phyloP scores from a whole-genome alignment of 2,329 filamentous ascomycete genomes.

The Alternaria panax region DNA sequence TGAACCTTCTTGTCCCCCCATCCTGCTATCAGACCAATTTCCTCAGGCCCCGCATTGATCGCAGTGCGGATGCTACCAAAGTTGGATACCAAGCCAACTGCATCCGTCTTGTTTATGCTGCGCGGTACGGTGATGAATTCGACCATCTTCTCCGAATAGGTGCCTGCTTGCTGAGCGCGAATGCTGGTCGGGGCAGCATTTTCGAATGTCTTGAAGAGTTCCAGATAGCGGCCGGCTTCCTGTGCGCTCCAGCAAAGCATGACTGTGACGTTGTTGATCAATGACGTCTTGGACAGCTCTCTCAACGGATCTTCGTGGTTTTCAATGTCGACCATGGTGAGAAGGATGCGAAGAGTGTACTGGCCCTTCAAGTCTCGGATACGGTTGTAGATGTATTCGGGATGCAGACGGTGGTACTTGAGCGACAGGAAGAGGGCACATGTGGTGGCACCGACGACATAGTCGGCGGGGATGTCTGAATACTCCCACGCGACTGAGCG shows the following conservation, averaged over 20 bases:
- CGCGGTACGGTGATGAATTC: constrained; percentile 92
- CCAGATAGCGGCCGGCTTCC: constrained; percentile 91
- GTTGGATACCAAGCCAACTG: constrained; percentile 85
- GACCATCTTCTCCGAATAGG: constrained; percentile 84
- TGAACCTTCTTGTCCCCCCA: constrained; percentile 97
- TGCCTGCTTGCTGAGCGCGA: constrained; percentile 80
- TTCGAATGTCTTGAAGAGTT: constrained; percentile 94
- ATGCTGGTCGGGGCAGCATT: constrained; percentile 84
- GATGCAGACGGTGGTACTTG: constrained; percentile 96
- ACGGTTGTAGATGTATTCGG: constrained; percentile 96
- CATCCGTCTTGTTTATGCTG: constrained; percentile 93
- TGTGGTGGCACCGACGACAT: constrained; percentile 83
- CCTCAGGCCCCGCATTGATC: constrained; percentile 85
- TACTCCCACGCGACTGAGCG: constrained; percentile 92
- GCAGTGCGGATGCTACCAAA: constrained; percentile 90
- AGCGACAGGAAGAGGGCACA: constrained; percentile 92
- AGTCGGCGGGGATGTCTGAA: constrained; percentile 94
- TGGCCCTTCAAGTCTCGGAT: constrained; percentile 84
- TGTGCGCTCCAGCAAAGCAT: constrained; percentile 94
- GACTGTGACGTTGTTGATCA: constrained; percentile 91
- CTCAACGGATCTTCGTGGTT: constrained; percentile 91
- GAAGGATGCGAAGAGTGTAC: constrained; percentile 84
- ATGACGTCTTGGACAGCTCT: constrained; percentile 88
- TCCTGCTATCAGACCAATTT: constrained; percentile 82
- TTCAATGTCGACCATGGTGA: constrained; percentile 92